These are phyloP conservation scores for Hemerocallis citrina DNA, from an alignment of 106 monocot species.

Conservation along the genomic window DNA sequence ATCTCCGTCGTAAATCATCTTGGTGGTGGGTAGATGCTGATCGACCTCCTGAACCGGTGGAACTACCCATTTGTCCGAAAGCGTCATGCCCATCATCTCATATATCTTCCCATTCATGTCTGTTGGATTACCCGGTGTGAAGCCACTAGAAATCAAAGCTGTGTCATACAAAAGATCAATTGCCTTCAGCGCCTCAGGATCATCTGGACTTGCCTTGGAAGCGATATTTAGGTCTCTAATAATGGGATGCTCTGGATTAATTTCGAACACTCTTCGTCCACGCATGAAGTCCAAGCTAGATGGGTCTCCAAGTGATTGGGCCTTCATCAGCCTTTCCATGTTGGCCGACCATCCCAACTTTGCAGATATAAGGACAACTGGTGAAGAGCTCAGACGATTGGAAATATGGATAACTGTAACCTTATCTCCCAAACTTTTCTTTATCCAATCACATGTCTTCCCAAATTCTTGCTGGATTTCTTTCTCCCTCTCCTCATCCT, in stretches of 20 bases:
- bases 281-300: conserved; percentile 85
- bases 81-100: too few species aligned
- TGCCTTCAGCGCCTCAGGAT: conserved; percentile 66
- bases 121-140: conserved; percentile 61
- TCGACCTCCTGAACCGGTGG: too few species aligned
- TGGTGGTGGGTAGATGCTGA: too few species aligned
- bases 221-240: conserved; percentile 72
- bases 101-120: too few species aligned
- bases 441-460: conserved; percentile 84
- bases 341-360: conserved; percentile 99
- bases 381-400: conserved; percentile 79
- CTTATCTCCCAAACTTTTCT: conserved; percentile 79
- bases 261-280: conserved; percentile 86
- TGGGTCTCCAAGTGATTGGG: conserved; percentile 79
- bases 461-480: conserved; percentile 86
- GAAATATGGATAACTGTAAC: conserved; percentile 90
- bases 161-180: conserved; percentile 89
- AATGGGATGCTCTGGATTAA: conserved; percentile 92
- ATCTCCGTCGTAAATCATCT: too few species aligned
- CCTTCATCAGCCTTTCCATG: conserved; percentile 98
- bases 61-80: too few species aligned
- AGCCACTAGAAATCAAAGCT: conserved; percentile 90
- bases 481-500: conserved; percentile 89
- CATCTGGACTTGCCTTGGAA: conserved; percentile 46
- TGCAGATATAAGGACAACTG: conserved; percentile 90